Evolutionary conservation across 2,329 filamentous ascomycete species (phyloP).

Genomic region (Fusarium scirpi): DNA sequence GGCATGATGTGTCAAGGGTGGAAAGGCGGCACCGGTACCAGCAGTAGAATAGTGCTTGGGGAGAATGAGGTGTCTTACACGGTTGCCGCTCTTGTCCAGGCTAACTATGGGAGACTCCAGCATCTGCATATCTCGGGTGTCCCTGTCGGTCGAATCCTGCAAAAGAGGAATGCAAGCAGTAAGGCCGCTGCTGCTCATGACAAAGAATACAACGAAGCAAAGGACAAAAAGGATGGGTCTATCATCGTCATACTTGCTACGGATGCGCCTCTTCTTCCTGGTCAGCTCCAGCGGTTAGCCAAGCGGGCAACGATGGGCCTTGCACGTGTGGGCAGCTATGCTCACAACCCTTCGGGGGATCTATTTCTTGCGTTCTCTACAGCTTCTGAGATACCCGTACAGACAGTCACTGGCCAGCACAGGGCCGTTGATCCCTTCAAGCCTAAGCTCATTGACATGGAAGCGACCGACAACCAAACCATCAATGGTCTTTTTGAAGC

Average conservation of each 20-base stretch:
- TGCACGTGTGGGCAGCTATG: conserved; percentile 68
- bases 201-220: conserved; percentile 38
- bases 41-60: conserved; percentile 59
- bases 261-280: conserved; percentile 69
- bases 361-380: conserved; percentile 74
- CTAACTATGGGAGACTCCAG: conserved; percentile 69
- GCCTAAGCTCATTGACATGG: conserved; percentile 48
- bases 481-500: conserved; percentile 73
- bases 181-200: conserved; percentile 19
- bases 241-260: conserved; percentile 72
- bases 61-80: conserved; percentile 58
- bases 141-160: conserved; percentile 68
- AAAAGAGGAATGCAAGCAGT: conserved; percentile 51
- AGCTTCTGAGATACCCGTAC: conserved; percentile 59
- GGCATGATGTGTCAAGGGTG: conserved; percentile 74
- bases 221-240: conserved; percentile 69
- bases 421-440: conserved; percentile 57
- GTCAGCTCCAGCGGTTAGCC: conserved; percentile 67
- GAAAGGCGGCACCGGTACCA: conserved; percentile 73
- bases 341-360: conserved; percentile 70
- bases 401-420: conserved; percentile 51
- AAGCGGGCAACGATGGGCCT: conserved; percentile 71
- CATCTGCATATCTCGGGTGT: conserved; percentile 69
- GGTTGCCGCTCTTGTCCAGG: conserved; percentile 70
- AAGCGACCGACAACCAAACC: conserved; percentile 62